Conservation (phyloP, 768 basidiomycete genomes). For the Boletus huronensis region DNA sequence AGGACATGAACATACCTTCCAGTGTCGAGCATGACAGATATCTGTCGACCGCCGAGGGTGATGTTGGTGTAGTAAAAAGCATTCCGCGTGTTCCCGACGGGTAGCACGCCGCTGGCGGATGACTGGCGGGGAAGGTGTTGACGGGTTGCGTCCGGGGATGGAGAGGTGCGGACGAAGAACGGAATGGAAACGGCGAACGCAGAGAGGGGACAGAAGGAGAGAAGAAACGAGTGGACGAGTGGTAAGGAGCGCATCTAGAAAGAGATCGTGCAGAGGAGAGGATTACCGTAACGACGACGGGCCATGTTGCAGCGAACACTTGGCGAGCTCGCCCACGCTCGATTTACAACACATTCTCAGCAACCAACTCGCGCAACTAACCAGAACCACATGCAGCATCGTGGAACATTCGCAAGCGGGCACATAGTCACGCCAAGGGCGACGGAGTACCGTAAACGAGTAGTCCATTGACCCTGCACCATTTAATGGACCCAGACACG, state of each 20-base stretch:
- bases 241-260: slow-evolving; percentile 25
- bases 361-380: no score
- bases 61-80: slow-evolving; percentile 71
- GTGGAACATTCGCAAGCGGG: no score
- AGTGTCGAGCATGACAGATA: slow-evolving; percentile 69
- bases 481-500: neutral
- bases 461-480: neutral
- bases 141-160: neutral
- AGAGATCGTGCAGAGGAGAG: neutral
- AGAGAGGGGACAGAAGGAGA: slow-evolving; percentile 11
- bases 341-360: no score
- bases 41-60: slow-evolving; percentile 54
- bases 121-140: slow-evolving; percentile 25
- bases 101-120: slow-evolving; percentile 28
- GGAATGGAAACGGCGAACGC: slow-evolving; percentile 33
- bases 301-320: no score
- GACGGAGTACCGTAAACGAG: neutral
- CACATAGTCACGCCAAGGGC: neutral
- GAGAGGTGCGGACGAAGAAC: slow-evolving; percentile 23
- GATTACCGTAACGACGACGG: no score
- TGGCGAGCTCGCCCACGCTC: slow-evolving; percentile 1
- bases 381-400: no score
- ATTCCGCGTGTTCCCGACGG: slow-evolving; percentile 65
- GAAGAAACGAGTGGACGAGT: slow-evolving; percentile 22
- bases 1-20: slow-evolving; percentile 52